Evolutionary conservation across 768 basidiomycete genomes (phyloP).

Genomic region (Kwoniella sp.): DNA sequence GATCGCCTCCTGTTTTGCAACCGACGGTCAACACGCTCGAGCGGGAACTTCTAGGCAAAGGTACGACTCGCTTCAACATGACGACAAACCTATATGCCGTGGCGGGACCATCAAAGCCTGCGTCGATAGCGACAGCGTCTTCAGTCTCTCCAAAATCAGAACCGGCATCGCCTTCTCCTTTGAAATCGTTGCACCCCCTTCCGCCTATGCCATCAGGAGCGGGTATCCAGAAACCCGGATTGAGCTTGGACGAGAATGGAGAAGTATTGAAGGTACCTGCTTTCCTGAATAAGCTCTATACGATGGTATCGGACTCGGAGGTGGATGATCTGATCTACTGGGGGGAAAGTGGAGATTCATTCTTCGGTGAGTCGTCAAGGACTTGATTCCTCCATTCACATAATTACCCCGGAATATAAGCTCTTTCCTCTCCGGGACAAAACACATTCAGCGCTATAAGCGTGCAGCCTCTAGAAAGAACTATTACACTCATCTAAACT

Average conservation of each 20-base stretch:
- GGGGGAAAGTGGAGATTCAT: constrained; percentile 87
- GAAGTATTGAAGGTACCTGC: constrained; percentile 65
- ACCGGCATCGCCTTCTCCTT: constrained; percentile 25
- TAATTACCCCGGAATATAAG: too few species aligned
- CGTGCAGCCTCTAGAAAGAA: not conserved
- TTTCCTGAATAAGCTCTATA: constrained; percentile 88
- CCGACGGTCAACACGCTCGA: too few species aligned
- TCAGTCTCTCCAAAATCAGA: constrained; percentile 19
- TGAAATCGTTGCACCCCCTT: constrained; percentile 11
- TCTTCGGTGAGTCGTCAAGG: constrained; percentile 67
- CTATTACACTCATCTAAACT: too few species aligned
- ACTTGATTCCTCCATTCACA: not conserved
- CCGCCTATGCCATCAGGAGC: not conserved
- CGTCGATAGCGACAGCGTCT: constrained; percentile 19
- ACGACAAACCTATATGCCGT: constrained; percentile 42
- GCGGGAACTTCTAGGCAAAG: too few species aligned
- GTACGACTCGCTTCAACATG: constrained; percentile 16
- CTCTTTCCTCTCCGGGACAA: too few species aligned
- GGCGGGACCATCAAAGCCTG: constrained; percentile 36
- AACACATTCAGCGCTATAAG: too few species aligned
- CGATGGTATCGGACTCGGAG: constrained; percentile 86
- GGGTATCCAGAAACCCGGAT: constrained; percentile 32
- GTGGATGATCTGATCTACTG: constrained; percentile 86
- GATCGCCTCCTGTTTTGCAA: not conserved
- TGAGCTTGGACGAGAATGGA: constrained; percentile 50